A percentile compares a stretch with the other conserved stretches of the same genome.
phyloP scores from a whole-genome alignment of 2,329 filamentous ascomycete genomes.

The Alternaria gaisen region DNA sequence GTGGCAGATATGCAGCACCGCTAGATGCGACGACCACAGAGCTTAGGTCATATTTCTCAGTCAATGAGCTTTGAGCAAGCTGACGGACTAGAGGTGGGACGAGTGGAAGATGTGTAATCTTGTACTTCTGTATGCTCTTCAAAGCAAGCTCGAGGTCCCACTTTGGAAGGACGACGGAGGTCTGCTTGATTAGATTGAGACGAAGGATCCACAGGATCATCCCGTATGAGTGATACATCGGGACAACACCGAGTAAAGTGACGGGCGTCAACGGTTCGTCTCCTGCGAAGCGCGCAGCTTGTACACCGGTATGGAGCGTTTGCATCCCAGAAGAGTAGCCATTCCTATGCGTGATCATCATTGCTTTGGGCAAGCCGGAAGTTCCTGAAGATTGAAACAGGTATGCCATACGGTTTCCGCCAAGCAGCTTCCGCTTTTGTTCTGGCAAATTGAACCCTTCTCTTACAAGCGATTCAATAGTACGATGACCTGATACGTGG shows the following conservation, averaged over 20 bases:
- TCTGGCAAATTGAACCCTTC: constrained; percentile 31
- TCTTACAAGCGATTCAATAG: constrained; percentile 37
- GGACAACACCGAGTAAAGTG: constrained; percentile 34
- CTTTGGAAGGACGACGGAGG: constrained; percentile 37
- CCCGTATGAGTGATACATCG: constrained; percentile 46
- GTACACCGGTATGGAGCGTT: constrained; percentile 33
- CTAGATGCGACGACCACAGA: constrained; percentile 33
- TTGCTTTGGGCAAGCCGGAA: constrained; percentile 44
- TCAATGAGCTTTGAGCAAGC: constrained; percentile 37
- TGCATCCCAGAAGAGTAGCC: constrained; percentile 39
- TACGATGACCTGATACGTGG: constrained; percentile 28
- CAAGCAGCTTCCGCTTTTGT: constrained; percentile 27
- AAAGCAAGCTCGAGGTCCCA: constrained; percentile 41
- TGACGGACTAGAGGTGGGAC: constrained; percentile 42
- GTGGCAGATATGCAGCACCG: constrained; percentile 42
- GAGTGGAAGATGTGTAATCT: constrained; percentile 35
- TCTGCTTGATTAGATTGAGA: constrained; percentile 34
- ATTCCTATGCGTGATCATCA: constrained; percentile 46
- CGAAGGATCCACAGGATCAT: constrained; percentile 45
- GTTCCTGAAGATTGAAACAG: constrained; percentile 44
- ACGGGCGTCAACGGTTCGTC: constrained; percentile 33
- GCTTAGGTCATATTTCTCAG: constrained; percentile 39
- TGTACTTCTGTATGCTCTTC: constrained; percentile 38
- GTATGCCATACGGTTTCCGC: constrained; percentile 39
- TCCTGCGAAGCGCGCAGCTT: constrained; percentile 30